These are phyloP conservation scores for Candida frijolesensis DNA, from an alignment of 1,139 yeast species.

Conservation along the genomic window DNA sequence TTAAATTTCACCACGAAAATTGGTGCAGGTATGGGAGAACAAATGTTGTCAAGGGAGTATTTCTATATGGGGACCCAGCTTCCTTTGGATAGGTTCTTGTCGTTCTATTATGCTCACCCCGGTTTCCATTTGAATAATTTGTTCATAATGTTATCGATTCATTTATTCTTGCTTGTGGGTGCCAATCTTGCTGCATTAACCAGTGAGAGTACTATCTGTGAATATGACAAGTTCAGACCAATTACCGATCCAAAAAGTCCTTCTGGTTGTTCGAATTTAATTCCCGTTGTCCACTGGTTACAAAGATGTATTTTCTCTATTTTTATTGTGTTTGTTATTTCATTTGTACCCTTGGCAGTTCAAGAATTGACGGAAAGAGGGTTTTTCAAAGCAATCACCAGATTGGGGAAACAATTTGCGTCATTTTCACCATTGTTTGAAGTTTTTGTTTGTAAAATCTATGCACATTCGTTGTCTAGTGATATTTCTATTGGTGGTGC, in stretches of 20 bases:
- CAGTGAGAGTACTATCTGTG: constrained; percentile 48
- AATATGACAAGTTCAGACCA: constrained; percentile 46
- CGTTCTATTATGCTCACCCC: constrained; percentile 58
- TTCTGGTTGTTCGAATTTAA: constrained; percentile 47
- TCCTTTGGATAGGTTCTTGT: constrained; percentile 53
- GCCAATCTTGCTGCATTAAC: constrained; percentile 51
- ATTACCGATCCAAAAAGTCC: constrained; percentile 51
- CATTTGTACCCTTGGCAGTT: constrained; percentile 52
- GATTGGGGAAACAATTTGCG: constrained; percentile 49
- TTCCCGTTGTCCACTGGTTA: constrained; percentile 54
- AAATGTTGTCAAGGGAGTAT: constrained; percentile 55
- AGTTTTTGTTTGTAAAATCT: constrained; percentile 53
- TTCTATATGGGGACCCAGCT: constrained; percentile 51
- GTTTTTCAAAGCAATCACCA: constrained; percentile 42
- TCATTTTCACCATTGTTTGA: constrained; percentile 57
- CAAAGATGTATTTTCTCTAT: constrained; percentile 52
- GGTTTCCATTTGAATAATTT: constrained; percentile 59
- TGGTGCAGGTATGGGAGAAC: constrained; percentile 65
- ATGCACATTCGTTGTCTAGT: constrained; percentile 49
- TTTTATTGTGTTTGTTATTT: constrained; percentile 49
- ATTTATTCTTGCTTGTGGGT: constrained; percentile 47
- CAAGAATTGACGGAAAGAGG: constrained; percentile 58
- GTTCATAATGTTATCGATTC: constrained; percentile 50
- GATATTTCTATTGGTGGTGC: constrained; percentile 57
- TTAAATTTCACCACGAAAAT: constrained; percentile 56